A percentile compares a stretch with the other conserved stretches of the same genome.
These are phyloP conservation scores for Magnaporthiopsis rhizophila DNA, from an alignment of 2,329 filamentous ascomycete genomes.

Conservation along the genomic window DNA sequence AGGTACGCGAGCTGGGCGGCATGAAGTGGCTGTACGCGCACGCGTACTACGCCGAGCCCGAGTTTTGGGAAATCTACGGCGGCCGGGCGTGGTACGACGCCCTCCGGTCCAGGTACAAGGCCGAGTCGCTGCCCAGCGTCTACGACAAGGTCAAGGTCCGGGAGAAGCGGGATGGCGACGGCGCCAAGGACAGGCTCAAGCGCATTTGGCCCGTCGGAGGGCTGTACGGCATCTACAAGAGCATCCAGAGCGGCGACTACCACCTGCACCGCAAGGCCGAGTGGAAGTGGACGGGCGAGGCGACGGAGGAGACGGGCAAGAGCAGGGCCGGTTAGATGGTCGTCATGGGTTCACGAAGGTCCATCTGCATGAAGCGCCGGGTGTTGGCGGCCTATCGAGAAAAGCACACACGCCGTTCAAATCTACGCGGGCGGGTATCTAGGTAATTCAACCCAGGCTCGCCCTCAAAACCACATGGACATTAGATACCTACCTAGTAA, in stretches of 20 bases:
- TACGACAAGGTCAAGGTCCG: conserved; percentile 62
- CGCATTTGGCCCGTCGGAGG: conserved; percentile 48
- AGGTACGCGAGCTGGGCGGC: conserved; percentile 61
- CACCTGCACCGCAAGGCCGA: conserved; percentile 41
- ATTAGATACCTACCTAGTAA: no score
- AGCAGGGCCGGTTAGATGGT: not conserved
- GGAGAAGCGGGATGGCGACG: conserved; percentile 18
- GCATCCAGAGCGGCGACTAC: conserved; percentile 50
- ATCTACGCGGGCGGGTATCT: no score
- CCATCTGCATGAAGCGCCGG: not conserved
- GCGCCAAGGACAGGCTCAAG: conserved; percentile 33
- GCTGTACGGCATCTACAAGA: conserved; percentile 50
- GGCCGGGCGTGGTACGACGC: conserved; percentile 51
- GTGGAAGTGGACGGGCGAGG: conserved; percentile 35
- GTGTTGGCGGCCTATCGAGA: no score
- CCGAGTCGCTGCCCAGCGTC: conserved; percentile 54
- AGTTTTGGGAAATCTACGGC: conserved; percentile 61
- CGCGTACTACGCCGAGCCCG: conserved; percentile 67
- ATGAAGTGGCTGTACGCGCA: conserved; percentile 86
- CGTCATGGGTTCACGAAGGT: not conserved
- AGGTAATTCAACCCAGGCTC: no score
- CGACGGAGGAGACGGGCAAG: not conserved
- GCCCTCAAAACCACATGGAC: no score
- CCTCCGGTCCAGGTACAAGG: conserved; percentile 55
- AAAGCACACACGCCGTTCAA: no score